Evolutionary conservation across 1,139 yeast species (phyloP), one percentile per base, ranked within the genome.

Genomic region (Torulaspora globosa): DNA sequence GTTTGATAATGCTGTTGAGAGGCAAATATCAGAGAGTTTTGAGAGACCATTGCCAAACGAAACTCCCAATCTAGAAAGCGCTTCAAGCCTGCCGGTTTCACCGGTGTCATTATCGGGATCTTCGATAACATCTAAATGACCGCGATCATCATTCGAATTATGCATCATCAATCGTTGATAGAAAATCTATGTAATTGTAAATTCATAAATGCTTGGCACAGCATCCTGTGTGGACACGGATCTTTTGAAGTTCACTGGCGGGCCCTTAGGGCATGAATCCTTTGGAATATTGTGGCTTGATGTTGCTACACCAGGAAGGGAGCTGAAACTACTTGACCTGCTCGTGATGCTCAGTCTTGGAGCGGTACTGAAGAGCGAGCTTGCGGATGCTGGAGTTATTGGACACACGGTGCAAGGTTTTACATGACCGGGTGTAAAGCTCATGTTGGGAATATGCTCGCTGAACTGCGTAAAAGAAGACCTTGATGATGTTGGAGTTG

Each of bases 171-270:
- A 27, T 38, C 46, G 18, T 36, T 32, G 39, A 33, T 41, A 26
- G 12, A 31, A 36, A 31, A 31, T 27, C 34, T 31, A 24, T 28
- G 33, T 24, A 26, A 15, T 37, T 18, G 34, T 39, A 32, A 28
- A 48, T 30, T 49, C 52, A 36, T 39, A 43, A 43, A 46, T 40
- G 39, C 53, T 41, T 37, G 49, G 52, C 11, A 39, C 39, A 38
- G 48, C 45, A 36, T 46, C 35, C 41, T 48, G 44, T 28, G 52
- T 32, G 15, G 53, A 45, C 29, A 48, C 35, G n/a, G 46, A 38
- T 37, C 47, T 39, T 14, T 40, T 48, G 14, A 36, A 37, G 24
- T 43, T 44, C 28, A 41, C n/a, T 14, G 28, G 35, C 5, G 49
- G 45, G 37, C 41, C 16, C 18, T 47, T 46, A 29, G 49, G 36